phyloP scores from a whole-genome alignment of 495 filamentous ascomycete genomes.

The Xylaria castorea region DNA sequence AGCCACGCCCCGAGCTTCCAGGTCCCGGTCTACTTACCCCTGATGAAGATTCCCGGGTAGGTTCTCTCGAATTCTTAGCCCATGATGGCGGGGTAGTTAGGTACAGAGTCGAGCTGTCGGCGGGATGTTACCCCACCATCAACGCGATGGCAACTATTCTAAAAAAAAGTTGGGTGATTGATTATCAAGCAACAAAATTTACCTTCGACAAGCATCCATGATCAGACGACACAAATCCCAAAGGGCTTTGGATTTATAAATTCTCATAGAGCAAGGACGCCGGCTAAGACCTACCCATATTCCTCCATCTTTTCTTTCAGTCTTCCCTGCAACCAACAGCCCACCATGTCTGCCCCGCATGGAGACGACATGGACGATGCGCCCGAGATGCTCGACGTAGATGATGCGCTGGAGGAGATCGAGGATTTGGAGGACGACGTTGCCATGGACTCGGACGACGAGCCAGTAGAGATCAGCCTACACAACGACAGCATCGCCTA shows the following conservation, averaged over 20 bases:
- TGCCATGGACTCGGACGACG: conserved; percentile 71
- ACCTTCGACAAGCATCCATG: conserved; percentile 21
- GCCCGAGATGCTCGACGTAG: conserved; percentile 68
- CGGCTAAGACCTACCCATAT: not conserved
- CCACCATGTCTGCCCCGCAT: conserved; percentile 47
- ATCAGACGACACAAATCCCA: not conserved
- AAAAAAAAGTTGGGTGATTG: conserved; percentile 25
- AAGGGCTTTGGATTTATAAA: not conserved
- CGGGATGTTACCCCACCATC: conserved; percentile 26
- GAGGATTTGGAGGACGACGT: conserved; percentile 71
- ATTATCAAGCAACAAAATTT: conserved; percentile 28
- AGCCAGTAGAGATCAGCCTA: conserved; percentile 75
- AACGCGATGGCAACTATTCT: conserved; percentile 12
- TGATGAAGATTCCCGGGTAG: conserved; percentile 16
- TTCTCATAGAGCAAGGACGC: not conserved
- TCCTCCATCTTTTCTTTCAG: not conserved
- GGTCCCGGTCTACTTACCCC: not conserved
- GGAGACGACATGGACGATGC: conserved; percentile 53
- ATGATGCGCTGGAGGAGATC: conserved; percentile 73
- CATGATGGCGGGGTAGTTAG: conserved; percentile 20
- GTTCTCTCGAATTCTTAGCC: conserved; percentile 17
- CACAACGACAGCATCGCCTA: conserved; percentile 91
- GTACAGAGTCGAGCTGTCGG: not conserved
- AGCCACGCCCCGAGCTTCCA: not conserved
- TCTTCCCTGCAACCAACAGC: conserved; percentile 4